Percentiles rank a stretch among this genome's conserved stretches.
Evolutionary conservation across 306 rosid genomes (phyloP).

Genomic region (Herpetospermum pedunculosum): DNA sequence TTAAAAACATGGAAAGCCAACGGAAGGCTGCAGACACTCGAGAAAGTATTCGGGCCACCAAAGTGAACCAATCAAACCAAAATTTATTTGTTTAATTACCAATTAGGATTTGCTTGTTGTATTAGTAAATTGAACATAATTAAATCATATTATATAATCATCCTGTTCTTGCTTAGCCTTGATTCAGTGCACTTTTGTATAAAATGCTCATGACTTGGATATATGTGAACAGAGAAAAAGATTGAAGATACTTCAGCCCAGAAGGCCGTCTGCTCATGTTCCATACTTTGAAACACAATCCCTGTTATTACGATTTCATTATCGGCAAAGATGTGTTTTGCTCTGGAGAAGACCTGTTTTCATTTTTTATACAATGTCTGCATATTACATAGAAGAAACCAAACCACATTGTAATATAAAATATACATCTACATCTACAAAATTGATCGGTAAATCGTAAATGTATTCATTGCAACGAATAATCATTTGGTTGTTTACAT

Average conservation of each 20-base stretch:
- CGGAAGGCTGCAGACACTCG: too few relatives aligned
- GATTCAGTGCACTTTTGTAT: background rate
- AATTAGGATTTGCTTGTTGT: background rate
- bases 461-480: background rate
- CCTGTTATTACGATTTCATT: too few relatives aligned
- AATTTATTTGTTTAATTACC: background rate
- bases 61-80: too few relatives aligned
- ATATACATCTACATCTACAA: background rate
- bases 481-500: background rate
- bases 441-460: background rate
- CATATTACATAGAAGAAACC: background rate
- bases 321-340: too few relatives aligned
- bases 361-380: too few relatives aligned
- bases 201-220: background rate
- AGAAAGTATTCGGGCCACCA: too few relatives aligned
- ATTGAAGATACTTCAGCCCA: constrained; percentile 53
- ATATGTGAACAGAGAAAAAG: constrained; percentile 48
- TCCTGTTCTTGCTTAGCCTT: too few relatives aligned
- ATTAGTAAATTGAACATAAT: too few relatives aligned
- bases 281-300: constrained; percentile 50
- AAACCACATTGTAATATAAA: background rate
- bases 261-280: constrained; percentile 82
- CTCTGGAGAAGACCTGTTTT: too few relatives aligned
- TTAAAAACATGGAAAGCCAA: too few relatives aligned
- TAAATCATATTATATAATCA: too few relatives aligned